phyloP scores from a whole-genome alignment of 768 basidiomycete species.

The Leucocoprinus leucothites region DNA sequence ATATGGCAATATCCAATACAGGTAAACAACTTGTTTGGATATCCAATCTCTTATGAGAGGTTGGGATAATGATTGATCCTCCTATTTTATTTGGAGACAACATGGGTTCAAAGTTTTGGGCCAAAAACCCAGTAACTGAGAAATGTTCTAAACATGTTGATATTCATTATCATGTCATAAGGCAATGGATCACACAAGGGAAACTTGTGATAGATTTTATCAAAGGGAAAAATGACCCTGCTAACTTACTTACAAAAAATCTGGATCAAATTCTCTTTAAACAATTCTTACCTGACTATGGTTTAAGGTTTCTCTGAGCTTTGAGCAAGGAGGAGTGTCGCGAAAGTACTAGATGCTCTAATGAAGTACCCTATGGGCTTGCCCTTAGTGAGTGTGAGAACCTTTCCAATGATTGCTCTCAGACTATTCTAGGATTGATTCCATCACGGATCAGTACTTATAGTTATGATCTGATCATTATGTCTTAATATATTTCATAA shows the following conservation, averaged over 20 bases:
- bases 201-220: constrained; percentile 19
- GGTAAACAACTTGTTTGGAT: constrained; percentile 16
- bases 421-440: too few species aligned
- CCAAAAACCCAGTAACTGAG: constrained; percentile 11
- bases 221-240: constrained; percentile 27
- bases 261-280: constrained; percentile 3
- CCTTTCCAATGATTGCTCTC: too few species aligned
- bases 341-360: not conserved
- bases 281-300: not conserved
- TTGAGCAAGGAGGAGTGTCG: constrained; percentile 1
- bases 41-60: not conserved
- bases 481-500: too few species aligned
- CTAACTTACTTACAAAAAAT: constrained; percentile 39
- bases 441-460: too few species aligned
- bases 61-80: not conserved
- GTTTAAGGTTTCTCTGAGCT: not conserved
- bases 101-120: constrained; percentile 13
- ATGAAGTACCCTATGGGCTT: not conserved
- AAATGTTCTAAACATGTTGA: constrained; percentile 27
- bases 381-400: not conserved
- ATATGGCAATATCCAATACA: constrained; percentile 17
- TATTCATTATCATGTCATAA: constrained; percentile 24
- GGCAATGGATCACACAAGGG: constrained; percentile 17
- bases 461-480: too few species aligned
- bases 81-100: constrained; percentile 12